A percentile compares a stretch with the other conserved stretches of the same genome.
Evolutionary conservation across 2,329 filamentous ascomycete species (phyloP).

Genomic region (Claviceps maximensis): DNA sequence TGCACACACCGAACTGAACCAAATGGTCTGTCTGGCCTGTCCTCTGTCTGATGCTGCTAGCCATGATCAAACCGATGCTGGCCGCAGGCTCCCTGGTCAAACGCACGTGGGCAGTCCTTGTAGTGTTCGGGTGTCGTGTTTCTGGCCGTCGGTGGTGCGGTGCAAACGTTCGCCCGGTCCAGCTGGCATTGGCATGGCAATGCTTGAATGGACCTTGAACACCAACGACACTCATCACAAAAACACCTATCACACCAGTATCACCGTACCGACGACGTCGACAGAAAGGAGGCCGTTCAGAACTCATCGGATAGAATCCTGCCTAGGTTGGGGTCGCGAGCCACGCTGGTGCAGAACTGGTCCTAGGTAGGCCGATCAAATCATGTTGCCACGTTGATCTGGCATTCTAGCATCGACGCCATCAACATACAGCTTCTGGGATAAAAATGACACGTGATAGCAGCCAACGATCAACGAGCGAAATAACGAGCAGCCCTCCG

Average conservation of each 20-base stretch:
- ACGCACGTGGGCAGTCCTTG: neutral
- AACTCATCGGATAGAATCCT: neutral
- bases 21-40: neutral
- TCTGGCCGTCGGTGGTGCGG: too few relatives aligned
- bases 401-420: too few relatives aligned
- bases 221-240: too few relatives aligned
- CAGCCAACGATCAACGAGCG: neutral
- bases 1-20: too few relatives aligned
- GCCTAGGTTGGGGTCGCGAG: neutral
- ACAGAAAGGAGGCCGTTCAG: neutral
- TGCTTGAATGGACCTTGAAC: too few relatives aligned
- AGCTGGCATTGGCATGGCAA: too few relatives aligned
- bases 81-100: neutral
- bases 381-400: too few relatives aligned
- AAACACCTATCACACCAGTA: neutral
- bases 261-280: neutral
- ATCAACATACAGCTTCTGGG: too few relatives aligned
- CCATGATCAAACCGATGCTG: too few relatives aligned
- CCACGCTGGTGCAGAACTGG: too few relatives aligned
- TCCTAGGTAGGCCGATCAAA: neutral
- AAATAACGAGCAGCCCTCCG: neutral
- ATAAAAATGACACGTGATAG: neutral
- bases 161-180: too few relatives aligned
- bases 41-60: neutral
- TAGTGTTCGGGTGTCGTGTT: too few relatives aligned